These are phyloP conservation scores for Trypanosoma rangeli DNA, from an alignment of 208 protist genomes.

Conservation along the genomic window DNA sequence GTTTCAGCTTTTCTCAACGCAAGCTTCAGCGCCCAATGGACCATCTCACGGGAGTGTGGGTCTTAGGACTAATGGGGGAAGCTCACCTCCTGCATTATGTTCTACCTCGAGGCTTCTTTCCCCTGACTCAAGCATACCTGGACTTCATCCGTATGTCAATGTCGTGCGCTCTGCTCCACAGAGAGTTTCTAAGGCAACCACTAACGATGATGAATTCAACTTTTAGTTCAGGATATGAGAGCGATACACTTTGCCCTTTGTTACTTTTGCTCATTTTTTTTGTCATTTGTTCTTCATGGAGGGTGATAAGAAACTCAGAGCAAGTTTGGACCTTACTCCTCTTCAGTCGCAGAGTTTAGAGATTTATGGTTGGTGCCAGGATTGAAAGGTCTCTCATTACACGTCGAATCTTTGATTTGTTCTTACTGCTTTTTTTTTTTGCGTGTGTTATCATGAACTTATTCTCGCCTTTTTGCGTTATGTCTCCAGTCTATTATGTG, in stretches of 20 bases:
- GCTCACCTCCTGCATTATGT: conserved; percentile 33
- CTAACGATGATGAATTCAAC: conserved; percentile 84
- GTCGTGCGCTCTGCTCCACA: conserved; percentile 24
- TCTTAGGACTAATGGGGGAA: conserved; percentile 39
- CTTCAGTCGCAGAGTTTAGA: not conserved
- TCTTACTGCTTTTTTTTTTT: conserved; percentile 2
- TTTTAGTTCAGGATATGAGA: conserved; percentile 41
- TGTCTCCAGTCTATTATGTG: not conserved
- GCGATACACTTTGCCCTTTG: not conserved
- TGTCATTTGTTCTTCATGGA: not conserved
- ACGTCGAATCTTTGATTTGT: not conserved
- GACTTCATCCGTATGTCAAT: conserved; percentile 19
- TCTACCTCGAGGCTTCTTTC: conserved; percentile 1
- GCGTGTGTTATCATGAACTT: not conserved
- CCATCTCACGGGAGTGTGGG: conserved; percentile 23
- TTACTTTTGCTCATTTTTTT: conserved; percentile 10
- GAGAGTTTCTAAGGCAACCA: conserved; percentile 26
- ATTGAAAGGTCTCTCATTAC: not conserved
- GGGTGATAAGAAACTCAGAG: not conserved
- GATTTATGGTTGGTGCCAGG: not conserved
- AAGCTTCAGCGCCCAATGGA: conserved; percentile 26
- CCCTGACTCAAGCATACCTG: conserved; percentile 4
- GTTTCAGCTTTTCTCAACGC: conserved; percentile 56
- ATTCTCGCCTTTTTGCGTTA: conserved; percentile 3
- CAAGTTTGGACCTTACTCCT: not conserved